Evolutionary conservation across 1,284 basidiomycete genomes (phyloP).

Genomic region (Omphalotus olearius): DNA sequence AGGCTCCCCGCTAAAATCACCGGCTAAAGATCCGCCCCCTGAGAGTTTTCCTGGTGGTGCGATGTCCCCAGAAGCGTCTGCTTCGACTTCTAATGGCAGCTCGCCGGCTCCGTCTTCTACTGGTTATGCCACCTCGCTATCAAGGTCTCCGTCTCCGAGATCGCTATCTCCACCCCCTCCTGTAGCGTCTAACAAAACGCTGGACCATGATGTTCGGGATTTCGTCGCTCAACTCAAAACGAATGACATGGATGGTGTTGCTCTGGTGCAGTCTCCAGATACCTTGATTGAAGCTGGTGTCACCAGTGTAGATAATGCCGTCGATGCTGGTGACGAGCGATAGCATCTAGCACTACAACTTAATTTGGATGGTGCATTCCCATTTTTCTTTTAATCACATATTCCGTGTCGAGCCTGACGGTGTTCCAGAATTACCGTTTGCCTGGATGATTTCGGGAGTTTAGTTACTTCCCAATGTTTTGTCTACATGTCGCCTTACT

Average conservation of each 20-base stretch:
- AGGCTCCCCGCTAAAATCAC: neutral
- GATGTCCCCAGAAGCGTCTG: constrained; percentile 7
- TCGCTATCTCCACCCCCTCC: constrained; percentile 6
- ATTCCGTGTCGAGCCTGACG: no score
- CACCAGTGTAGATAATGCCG: no score
- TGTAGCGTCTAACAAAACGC: neutral
- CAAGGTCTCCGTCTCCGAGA: constrained; percentile 37
- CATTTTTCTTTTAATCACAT: no score
- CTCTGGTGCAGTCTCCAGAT: constrained; percentile 2
- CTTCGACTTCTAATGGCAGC: constrained; percentile 28
- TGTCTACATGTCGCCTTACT: no score
- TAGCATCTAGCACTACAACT: no score
- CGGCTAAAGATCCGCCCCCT: constrained; percentile 1
- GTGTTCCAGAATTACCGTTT: no score
- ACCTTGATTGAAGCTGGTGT: constrained; percentile 4
- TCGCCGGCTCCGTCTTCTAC: constrained; percentile 39
- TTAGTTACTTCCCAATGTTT: no score
- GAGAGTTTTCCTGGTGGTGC: constrained; percentile 12
- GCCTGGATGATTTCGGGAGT: no score
- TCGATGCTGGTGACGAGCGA: no score
- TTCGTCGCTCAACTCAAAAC: neutral
- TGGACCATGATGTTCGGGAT: neutral
- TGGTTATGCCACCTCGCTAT: constrained; percentile 39
- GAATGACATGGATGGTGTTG: neutral
- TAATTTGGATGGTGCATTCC: no score